Evolutionary conservation across 805 yeast species (phyloP).

Genomic region (Lachancea mirantina): DNA sequence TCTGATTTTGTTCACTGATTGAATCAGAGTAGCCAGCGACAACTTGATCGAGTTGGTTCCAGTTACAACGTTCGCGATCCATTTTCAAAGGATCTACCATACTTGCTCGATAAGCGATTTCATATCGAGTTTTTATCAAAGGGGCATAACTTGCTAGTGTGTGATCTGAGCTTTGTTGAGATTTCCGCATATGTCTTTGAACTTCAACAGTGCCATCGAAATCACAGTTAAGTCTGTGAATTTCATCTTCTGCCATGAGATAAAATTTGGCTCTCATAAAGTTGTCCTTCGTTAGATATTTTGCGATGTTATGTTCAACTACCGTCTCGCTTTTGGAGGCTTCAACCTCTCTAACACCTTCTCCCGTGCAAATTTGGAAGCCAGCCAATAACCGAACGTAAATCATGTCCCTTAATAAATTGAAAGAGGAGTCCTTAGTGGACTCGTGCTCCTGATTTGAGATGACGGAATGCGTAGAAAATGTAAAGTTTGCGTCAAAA

Average conservation of each 20-base stretch:
- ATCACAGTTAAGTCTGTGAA: slow-evolving; percentile 76
- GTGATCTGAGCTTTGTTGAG: slow-evolving; percentile 27
- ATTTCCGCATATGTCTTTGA: slow-evolving; percentile 53
- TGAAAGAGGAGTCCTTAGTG: slow-evolving; percentile 44
- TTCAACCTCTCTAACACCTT: slow-evolving; percentile 59
- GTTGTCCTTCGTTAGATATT: slow-evolving; percentile 41
- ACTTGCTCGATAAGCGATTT: slow-evolving; percentile 53
- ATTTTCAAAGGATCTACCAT: slow-evolving; percentile 48
- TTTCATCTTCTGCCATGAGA: slow-evolving; percentile 70
- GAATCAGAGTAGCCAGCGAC: slow-evolving; percentile 88
- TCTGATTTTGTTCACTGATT: slow-evolving; percentile 42
- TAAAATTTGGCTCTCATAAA: slow-evolving; percentile 60
- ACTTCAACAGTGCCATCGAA: slow-evolving; percentile 68
- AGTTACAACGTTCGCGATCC: slow-evolving; percentile 54
- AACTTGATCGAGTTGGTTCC: slow-evolving; percentile 88
- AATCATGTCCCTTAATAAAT: slow-evolving; percentile 79
- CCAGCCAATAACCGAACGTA: slow-evolving; percentile 77
- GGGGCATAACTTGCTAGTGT: slow-evolving; percentile 40
- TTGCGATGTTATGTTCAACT: slow-evolving; percentile 49
- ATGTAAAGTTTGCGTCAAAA: slow-evolving; percentile 64
- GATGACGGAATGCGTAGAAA: slow-evolving; percentile 76
- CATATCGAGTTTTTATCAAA: slow-evolving; percentile 71
- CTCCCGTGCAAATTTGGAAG: slow-evolving; percentile 81
- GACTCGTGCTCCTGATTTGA: slow-evolving; percentile 50
- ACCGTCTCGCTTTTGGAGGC: slow-evolving; percentile 29